Evolutionary conservation across 2,329 filamentous ascomycete genomes (phyloP).

Genomic region (Colletotrichum tabaci): DNA sequence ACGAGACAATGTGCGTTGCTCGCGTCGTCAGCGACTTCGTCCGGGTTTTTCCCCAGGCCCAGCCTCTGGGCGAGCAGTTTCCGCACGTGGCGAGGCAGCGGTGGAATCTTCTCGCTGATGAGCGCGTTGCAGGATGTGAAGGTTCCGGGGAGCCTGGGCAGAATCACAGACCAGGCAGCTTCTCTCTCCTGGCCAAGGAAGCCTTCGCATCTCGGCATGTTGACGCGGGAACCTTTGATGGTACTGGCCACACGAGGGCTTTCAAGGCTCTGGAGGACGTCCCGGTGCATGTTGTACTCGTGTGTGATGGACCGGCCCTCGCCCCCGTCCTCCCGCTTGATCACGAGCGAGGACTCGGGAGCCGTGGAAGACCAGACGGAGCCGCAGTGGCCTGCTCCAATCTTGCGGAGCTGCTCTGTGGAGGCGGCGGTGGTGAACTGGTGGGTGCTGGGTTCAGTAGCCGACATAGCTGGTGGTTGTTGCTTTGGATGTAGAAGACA

Average conservation of each 20-base stretch:
- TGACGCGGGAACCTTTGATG: neutral
- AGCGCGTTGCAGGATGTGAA: constrained; percentile 48
- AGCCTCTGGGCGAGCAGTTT: constrained; percentile 44
- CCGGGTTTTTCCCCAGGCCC: constrained; percentile 14
- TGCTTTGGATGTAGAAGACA: no score
- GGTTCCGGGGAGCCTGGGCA: constrained; percentile 43
- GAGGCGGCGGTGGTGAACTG: neutral
- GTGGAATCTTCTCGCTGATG: constrained; percentile 49
- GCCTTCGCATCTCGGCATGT: constrained; percentile 10
- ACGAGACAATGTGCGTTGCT: constrained; percentile 64
- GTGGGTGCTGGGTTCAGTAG: no score
- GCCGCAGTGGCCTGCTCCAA: constrained; percentile 33
- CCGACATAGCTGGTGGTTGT: neutral
- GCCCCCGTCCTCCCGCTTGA: constrained; percentile 43
- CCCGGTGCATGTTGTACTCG: constrained; percentile 41
- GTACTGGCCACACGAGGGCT: neutral
- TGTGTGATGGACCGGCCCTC: constrained; percentile 40
- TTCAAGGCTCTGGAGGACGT: neutral
- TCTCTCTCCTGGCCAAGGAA: neutral
- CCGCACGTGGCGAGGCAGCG: constrained; percentile 40
- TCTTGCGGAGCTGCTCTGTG: neutral
- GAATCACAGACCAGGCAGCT: constrained; percentile 41
- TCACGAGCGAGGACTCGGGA: constrained; percentile 4
- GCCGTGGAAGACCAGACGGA: constrained; percentile 27
- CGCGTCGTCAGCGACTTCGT: constrained; percentile 42